Evolutionary conservation across 371 early-diverging fungal species (phyloP), one percentile per base, ranked within the genome.

Genomic region (Thermomucor indicae-seudaticae): DNA sequence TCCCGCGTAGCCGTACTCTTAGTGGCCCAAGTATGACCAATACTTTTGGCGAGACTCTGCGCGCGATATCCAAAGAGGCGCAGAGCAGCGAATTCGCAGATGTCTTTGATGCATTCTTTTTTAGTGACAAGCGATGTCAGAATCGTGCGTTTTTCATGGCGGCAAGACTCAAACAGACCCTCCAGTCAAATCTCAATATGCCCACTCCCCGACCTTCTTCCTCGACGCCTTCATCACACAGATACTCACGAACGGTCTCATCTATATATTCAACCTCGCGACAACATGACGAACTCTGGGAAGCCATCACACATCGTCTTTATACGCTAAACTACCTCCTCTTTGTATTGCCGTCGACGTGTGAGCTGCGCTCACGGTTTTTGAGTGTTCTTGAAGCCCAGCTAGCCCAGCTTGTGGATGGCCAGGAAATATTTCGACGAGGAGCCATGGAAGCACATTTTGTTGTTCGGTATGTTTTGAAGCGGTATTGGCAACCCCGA

Each of bases 141-240:
- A 58, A 65, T 29, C 64, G 76, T 23, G 72, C 76, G 6, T 51
- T 72, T 16, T 76, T 67, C 44, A 67, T 76, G 64, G 64, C 72
- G 2, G 64, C 70, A 12, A 58, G 72, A 20, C 47, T 76, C 27
- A 65, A 70, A 49, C 67, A 67, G 34, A 57, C 48, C 22, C 55
- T 70, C 20, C 59, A 66, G 23, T 51, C 54, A 29, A 48, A 43
- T 16, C 14, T 32, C 51, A 45, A 17, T 37, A 17, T 6, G 25
- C n/a, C 51, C 2, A 10, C 44, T 4, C 43, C 46, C 20, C 27
- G 20, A 4, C 47, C 49, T 25, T 59, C 64, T 23, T 31, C 44
- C 8, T 51, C 56, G 5, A 59, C 59, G 17, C 53, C 63, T 16
- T 22, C 48, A 28, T 22, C n/a, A n/a, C n/a, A n/a, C n/a, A n/a